Evolutionary conservation across 352 stramenopile genomes (phyloP).

Genomic region (Blastocystis sp.): DNA sequence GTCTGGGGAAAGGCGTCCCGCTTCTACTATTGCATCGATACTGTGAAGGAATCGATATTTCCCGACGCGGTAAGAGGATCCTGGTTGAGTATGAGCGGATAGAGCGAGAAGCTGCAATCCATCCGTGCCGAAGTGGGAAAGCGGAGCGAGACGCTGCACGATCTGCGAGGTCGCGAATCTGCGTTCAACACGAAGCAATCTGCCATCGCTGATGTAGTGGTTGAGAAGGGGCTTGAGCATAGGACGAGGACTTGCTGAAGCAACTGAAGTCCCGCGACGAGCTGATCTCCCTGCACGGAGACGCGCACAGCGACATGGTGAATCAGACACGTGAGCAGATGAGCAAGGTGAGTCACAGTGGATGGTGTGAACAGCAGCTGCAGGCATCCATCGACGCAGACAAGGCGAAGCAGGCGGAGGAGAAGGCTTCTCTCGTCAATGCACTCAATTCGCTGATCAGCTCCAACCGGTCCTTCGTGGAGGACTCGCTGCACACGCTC

Average conservation of each 20-base stretch:
- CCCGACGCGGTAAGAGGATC: background rate
- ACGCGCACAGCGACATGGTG: constrained; percentile 2
- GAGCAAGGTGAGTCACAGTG: background rate
- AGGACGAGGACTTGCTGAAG: constrained; percentile 37
- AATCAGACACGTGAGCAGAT: constrained; percentile 16
- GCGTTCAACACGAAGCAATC: constrained; percentile 16
- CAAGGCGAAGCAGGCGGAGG: background rate
- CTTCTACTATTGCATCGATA: constrained; percentile 28
- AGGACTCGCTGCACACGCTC: background rate
- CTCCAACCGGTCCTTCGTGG: background rate
- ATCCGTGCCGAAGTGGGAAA: background rate
- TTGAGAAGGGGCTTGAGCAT: background rate
- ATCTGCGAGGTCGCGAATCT: background rate
- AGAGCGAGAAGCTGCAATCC: background rate
- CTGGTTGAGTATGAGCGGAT: background rate
- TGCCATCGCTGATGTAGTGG: background rate
- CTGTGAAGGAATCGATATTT: constrained; percentile 19
- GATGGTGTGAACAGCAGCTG: background rate
- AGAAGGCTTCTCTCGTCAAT: background rate
- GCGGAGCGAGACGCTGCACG: background rate
- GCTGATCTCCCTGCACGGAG: background rate
- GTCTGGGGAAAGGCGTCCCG: constrained; percentile 35
- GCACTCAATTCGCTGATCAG: background rate
- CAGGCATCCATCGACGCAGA: background rate
- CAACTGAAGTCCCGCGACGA: constrained; percentile 4